Percentiles rank a stretch among this genome's conserved stretches.
phyloP scores from a whole-genome alignment of 2,329 filamentous ascomycete species.

The Arthrobotrys entomopaga region DNA sequence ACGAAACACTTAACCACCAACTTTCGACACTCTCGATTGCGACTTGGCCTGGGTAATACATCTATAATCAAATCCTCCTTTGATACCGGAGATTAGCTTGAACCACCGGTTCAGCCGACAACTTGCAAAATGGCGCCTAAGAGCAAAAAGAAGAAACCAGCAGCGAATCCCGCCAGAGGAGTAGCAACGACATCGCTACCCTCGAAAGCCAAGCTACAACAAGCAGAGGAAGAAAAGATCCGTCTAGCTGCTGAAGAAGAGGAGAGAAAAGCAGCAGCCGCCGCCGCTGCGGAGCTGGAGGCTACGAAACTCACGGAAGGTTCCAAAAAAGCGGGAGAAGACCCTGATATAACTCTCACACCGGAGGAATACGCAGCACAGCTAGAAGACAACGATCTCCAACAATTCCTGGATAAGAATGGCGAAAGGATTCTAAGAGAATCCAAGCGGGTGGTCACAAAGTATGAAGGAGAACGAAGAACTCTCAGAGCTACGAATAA shows the following conservation, averaged over 20 bases:
- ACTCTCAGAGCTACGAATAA: constrained; percentile 62
- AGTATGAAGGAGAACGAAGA: constrained; percentile 78
- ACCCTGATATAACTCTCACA: constrained; percentile 65
- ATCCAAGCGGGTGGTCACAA: constrained; percentile 77
- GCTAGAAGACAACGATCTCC: constrained; percentile 88
- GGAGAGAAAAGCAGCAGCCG: constrained; percentile 57
- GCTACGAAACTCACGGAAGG: constrained; percentile 10
- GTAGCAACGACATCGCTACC: constrained; percentile 94
- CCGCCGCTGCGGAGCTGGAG: constrained; percentile 52
- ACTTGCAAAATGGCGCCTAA: constrained; percentile 39
- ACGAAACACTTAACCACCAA: too few species aligned
- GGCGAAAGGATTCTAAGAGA: constrained; percentile 82
- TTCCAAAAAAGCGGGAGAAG: constrained; percentile 12
- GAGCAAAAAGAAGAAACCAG: constrained; percentile 92
- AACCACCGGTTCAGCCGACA: constrained; percentile 9
- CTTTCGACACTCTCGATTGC: too few species aligned
- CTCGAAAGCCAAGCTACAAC: constrained; percentile 73
- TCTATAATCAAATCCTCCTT: background rate
- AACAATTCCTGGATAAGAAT: constrained; percentile 85
- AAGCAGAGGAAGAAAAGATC: constrained; percentile 48
- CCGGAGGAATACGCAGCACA: constrained; percentile 91
- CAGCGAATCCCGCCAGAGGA: constrained; percentile 85
- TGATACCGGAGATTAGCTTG: background rate
- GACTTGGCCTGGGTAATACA: too few species aligned
- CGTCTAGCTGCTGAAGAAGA: constrained; percentile 49